Conservation (phyloP, 441 rosid genomes). For the Croton setiger region DNA sequence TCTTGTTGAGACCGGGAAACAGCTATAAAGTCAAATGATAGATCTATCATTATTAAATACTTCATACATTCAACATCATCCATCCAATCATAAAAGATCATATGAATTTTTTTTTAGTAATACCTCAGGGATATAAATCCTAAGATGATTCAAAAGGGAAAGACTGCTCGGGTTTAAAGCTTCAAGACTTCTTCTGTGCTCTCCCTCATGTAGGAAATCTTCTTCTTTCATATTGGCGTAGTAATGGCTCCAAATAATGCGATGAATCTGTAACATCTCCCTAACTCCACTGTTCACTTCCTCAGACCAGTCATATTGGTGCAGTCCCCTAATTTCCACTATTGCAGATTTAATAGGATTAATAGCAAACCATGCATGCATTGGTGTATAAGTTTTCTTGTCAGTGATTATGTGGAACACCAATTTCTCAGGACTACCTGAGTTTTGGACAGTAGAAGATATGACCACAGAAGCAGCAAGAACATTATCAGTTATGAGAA, state of each 20-base stretch:
- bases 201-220: constrained; percentile 38
- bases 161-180: constrained; percentile 61
- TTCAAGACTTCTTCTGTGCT: constrained; percentile 42
- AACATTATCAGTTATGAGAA: constrained; percentile 82
- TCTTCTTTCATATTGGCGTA: constrained; percentile 54
- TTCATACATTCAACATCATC: constrained; percentile 19
- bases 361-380: constrained; percentile 96
- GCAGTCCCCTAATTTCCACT: constrained; percentile 91
- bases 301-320: constrained; percentile 84
- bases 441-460: constrained; percentile 62
- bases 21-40: constrained; percentile 57
- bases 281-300: constrained; percentile 66
- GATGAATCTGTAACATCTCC: constrained; percentile 72
- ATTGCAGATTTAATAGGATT: constrained; percentile 58
- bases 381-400: constrained; percentile 84
- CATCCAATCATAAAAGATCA: constrained; percentile 23
- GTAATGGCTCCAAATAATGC: constrained; percentile 55
- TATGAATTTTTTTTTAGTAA: constrained; percentile 14
- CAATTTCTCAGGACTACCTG: constrained; percentile 59
- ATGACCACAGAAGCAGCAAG: constrained; percentile 86
- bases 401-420: constrained; percentile 89
- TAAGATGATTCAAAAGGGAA: constrained; percentile 77
- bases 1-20: constrained; percentile 87
- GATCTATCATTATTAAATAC: constrained; percentile 18
- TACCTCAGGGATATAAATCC: constrained; percentile 82